A percentile compares a stretch with the other conserved stretches of the same genome.
These are phyloP conservation scores for Verticillium dahliae DNA, from an alignment of 2,329 filamentous ascomycete species.

Conservation along the genomic window DNA sequence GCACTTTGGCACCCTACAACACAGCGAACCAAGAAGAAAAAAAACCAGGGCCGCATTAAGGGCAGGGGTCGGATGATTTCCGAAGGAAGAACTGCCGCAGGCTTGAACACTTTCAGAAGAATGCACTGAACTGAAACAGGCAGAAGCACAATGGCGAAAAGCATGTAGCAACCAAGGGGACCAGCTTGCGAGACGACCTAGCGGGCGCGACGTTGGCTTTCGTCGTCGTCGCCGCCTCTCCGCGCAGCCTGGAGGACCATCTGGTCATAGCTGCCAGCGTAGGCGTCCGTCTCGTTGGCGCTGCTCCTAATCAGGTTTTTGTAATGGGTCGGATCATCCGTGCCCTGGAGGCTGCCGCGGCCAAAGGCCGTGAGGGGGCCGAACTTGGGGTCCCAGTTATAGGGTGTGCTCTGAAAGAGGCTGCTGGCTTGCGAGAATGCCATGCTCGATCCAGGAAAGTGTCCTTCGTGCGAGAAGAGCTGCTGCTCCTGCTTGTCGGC, in stretches of 20 bases:
- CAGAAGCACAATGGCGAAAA: not conserved
- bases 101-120: not conserved
- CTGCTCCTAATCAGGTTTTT: slow-evolving; percentile 10
- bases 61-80: too few relatives aligned
- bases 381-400: slow-evolving; percentile 10
- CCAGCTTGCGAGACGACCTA: not conserved
- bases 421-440: slow-evolving; percentile 44
- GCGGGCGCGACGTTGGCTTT: not conserved
- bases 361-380: slow-evolving; percentile 1
- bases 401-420: slow-evolving; percentile 41
- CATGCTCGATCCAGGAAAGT: slow-evolving; percentile 6
- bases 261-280: slow-evolving; percentile 10
- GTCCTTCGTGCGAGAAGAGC: slow-evolving; percentile 11
- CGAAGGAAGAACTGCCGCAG: not conserved
- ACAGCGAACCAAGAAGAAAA: not conserved
- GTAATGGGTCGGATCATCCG: slow-evolving; percentile 11
- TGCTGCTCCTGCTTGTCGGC: not conserved
- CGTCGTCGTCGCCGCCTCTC: not conserved
- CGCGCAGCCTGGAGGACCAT: slow-evolving; percentile 4
- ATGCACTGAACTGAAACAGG: not conserved
- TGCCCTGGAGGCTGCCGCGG: slow-evolving; percentile 6
- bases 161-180: not conserved
- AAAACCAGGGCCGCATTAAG: not conserved
- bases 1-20: not conserved
- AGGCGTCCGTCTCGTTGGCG: slow-evolving; percentile 11